These are phyloP conservation scores for Blastosporella zonata DNA, from an alignment of 1,284 basidiomycete genomes.

Conservation along the genomic window DNA sequence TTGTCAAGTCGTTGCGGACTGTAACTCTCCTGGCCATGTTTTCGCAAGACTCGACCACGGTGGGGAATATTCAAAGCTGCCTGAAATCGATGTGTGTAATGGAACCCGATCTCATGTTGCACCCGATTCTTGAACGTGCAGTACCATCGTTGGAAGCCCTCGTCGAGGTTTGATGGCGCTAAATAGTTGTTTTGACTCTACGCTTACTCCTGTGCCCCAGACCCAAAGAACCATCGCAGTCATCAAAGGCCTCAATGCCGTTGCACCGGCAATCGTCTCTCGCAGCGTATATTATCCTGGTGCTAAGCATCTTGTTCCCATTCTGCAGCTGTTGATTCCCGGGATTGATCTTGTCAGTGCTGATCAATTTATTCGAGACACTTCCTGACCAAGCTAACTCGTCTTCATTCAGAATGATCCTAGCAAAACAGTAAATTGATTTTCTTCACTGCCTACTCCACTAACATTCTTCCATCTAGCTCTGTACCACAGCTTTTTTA, in stretches of 20 bases:
- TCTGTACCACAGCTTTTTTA: conserved; percentile 75
- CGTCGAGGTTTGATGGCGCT: conserved; percentile 58
- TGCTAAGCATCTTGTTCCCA: conserved; percentile 79
- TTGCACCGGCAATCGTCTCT: conserved; percentile 77
- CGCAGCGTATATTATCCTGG: conserved; percentile 76
- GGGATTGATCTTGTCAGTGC: conserved; percentile 69
- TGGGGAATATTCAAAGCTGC: conserved; percentile 65
- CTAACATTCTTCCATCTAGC: conserved; percentile 34
- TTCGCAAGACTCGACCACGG: conserved; percentile 70
- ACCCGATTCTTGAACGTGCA: conserved; percentile 83
- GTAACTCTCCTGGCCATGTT: conserved; percentile 89
- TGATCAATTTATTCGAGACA: background rate
- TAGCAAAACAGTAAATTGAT: conserved; percentile 69
- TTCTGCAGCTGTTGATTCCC: conserved; percentile 85
- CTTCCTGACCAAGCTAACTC: conserved; percentile 23
- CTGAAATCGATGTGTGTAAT: conserved; percentile 76
- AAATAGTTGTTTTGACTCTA: background rate
- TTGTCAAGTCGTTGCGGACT: conserved; percentile 81
- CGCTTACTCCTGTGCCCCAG: conserved; percentile 32
- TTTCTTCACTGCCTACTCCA: background rate
- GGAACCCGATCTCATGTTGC: conserved; percentile 87
- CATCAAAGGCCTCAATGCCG: conserved; percentile 82
- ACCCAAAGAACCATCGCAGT: conserved; percentile 84
- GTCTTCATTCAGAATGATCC: conserved; percentile 72
- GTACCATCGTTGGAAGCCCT: conserved; percentile 84